These are phyloP conservation scores for Lanmaoa rubissima DNA, from an alignment of 768 basidiomycete species.

Conservation along the genomic window DNA sequence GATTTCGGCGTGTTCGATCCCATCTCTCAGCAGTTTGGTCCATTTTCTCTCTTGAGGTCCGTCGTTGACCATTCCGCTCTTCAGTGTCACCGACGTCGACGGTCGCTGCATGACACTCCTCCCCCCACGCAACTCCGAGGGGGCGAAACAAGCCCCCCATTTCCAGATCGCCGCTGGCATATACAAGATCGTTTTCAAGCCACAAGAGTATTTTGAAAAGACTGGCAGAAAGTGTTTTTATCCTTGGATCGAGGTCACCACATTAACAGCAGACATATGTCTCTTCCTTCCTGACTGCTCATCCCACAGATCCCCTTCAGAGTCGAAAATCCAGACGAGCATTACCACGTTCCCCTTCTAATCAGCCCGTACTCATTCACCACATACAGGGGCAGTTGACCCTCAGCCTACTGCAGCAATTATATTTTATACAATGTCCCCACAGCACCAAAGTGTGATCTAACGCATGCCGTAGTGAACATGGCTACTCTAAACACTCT, in stretches of 20 bases:
- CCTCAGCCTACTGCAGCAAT: background rate
- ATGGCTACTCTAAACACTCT: slow-evolving; percentile 8
- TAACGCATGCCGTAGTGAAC: background rate
- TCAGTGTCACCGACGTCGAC: slow-evolving; percentile 75
- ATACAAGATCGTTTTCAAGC: slow-evolving; percentile 87
- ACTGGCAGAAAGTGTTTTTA: slow-evolving; percentile 73
- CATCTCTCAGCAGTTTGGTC: slow-evolving; percentile 59
- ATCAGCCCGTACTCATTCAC: slow-evolving; percentile 91
- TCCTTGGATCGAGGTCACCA: slow-evolving; percentile 82
- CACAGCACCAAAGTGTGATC: slow-evolving; percentile 3
- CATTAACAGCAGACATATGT: background rate
- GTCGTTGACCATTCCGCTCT: background rate
- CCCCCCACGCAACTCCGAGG: slow-evolving; percentile 48
- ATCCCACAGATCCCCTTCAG: slow-evolving; percentile 69
- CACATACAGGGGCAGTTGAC: slow-evolving; percentile 86
- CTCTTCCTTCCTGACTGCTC: slow-evolving; percentile 5
- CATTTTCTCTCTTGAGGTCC: background rate
- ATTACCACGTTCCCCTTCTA: slow-evolving; percentile 89
- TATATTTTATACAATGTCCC: slow-evolving; percentile 4
- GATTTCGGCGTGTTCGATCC: slow-evolving; percentile 47
- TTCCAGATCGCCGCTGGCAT: slow-evolving; percentile 44
- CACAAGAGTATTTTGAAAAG: slow-evolving; percentile 74
- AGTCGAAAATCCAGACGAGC: slow-evolving; percentile 69
- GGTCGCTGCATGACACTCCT: slow-evolving; percentile 83
- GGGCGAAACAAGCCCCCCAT: slow-evolving; percentile 40